A percentile compares a stretch with the other conserved stretches of the same genome.
phyloP scores from a whole-genome alignment of 345 rosid species.

The Lepidium aucheri region DNA sequence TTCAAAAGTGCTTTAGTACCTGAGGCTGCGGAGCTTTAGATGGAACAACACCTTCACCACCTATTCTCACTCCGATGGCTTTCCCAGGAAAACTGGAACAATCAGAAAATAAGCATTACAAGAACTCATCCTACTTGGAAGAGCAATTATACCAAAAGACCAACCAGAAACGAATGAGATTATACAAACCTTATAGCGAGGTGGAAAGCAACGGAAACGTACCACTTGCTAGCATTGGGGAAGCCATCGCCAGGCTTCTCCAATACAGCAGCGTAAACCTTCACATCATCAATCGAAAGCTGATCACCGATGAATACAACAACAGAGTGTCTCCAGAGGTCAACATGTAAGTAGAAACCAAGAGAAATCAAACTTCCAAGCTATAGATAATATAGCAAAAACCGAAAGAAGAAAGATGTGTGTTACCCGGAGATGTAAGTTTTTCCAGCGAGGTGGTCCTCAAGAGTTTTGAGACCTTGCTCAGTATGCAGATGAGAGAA shows the following conservation, averaged over 20 bases:
- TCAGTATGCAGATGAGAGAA: slow-evolving; percentile 78
- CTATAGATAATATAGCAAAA: not conserved
- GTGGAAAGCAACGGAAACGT: slow-evolving; percentile 45
- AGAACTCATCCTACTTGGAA: not conserved
- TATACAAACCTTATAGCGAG: slow-evolving; percentile 50
- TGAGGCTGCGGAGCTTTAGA: slow-evolving; percentile 19
- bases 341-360: not conserved
- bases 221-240: slow-evolving; percentile 74
- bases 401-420: not conserved
- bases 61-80: slow-evolving; percentile 61
- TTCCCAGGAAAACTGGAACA: slow-evolving; percentile 64
- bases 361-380: not conserved
- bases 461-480: slow-evolving; percentile 66
- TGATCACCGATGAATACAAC: slow-evolving; percentile 26
- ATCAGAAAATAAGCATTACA: not conserved
- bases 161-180: too few relatives aligned
- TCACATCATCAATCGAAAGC: slow-evolving; percentile 61
- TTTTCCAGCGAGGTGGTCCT: slow-evolving; percentile 58
- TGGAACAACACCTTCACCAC: slow-evolving; percentile 35
- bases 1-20: slow-evolving; percentile 4
- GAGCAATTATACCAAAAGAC: not conserved
- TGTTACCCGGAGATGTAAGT: slow-evolving; percentile 59
- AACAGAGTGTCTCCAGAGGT: not conserved
- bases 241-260: slow-evolving; percentile 48
- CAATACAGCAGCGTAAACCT: slow-evolving; percentile 67